A percentile compares a stretch with the other conserved stretches of the same genome.
Conservation (phyloP, 2,329 filamentous ascomycete genomes). For the Ceratocystis papillata region DNA sequence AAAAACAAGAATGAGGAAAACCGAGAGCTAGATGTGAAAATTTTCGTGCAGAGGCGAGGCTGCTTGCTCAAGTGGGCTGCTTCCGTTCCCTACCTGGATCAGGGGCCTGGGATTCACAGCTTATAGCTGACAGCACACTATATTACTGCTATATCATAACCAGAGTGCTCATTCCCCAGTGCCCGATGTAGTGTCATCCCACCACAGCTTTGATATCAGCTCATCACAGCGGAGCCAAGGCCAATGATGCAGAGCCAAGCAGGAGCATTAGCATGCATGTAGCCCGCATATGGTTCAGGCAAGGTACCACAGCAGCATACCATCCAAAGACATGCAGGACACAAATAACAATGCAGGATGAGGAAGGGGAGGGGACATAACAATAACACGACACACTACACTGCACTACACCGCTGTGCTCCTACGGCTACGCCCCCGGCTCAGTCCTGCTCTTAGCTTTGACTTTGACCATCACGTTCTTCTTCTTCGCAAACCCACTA, state of each 20-base stretch:
- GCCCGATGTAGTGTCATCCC: too few relatives aligned
- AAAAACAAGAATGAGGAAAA: neutral
- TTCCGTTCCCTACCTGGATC: neutral
- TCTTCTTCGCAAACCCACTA: neutral
- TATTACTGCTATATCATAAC: too few relatives aligned
- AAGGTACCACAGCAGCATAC: constrained; percentile 6
- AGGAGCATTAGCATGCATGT: constrained; percentile 9
- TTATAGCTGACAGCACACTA: too few relatives aligned
- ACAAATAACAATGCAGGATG: neutral
- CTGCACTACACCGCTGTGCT: constrained; percentile 1
- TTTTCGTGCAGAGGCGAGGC: neutral
- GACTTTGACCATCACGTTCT: too few relatives aligned
- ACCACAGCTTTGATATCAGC: too few relatives aligned
- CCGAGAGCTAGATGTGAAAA: neutral
- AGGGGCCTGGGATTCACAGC: neutral
- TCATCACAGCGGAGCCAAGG: too few relatives aligned
- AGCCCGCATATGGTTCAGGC: constrained; percentile 3
- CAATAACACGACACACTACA: too few relatives aligned
- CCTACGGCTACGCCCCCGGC: neutral
- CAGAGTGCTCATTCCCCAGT: too few relatives aligned
- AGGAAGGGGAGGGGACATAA: neutral
- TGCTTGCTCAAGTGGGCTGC: neutral
- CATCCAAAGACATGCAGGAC: neutral
- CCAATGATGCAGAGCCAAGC: neutral
- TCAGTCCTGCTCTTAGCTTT: too few relatives aligned